These are phyloP conservation scores for Trichoderma sp. DNA, from an alignment of 2,329 filamentous ascomycete genomes.

Conservation along the genomic window DNA sequence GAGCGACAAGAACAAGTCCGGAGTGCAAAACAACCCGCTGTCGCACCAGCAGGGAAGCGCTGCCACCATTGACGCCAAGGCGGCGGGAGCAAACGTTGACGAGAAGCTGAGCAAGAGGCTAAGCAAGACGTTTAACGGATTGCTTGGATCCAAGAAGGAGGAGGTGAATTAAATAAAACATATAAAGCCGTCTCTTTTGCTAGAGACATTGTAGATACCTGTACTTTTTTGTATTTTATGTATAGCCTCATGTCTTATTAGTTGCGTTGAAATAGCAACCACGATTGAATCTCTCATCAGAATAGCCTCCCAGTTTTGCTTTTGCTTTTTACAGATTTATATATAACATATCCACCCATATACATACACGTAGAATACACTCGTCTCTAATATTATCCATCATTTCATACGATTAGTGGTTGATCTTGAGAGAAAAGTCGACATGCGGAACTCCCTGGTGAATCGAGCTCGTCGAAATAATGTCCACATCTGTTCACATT, in stretches of 20 bases:
- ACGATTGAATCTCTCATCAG: not conserved
- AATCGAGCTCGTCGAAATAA: constrained; percentile 93
- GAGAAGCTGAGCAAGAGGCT: constrained; percentile 10
- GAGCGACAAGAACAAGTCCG: constrained; percentile 2
- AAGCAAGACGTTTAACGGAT: not conserved
- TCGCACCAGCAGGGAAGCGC: constrained; percentile 34
- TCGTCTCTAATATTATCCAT: not conserved
- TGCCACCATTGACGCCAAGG: constrained; percentile 23
- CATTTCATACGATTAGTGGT: constrained; percentile 20
- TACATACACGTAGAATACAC: constrained; percentile 8
- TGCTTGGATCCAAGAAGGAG: constrained; percentile 9
- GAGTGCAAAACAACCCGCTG: constrained; percentile 31
- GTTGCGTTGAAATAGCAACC: not conserved
- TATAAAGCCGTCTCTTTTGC: not conserved
- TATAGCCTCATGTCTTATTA: constrained; percentile 1
- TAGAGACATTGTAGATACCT: not conserved
- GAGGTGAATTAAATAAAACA: not conserved
- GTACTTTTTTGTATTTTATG: constrained; percentile 2
- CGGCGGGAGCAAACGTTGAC: constrained; percentile 24
- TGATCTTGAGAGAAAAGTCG: constrained; percentile 93
- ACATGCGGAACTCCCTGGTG: constrained; percentile 93
- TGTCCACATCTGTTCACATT: constrained; percentile 80
- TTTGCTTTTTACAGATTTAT: not conserved
- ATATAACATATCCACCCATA: not conserved
- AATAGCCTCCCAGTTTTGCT: not conserved